Percentiles rank a stretch among this genome's conserved stretches.
These are phyloP conservation scores for Conringia planisiliqua DNA, from an alignment of 345 rosid species.

Conservation along the genomic window DNA sequence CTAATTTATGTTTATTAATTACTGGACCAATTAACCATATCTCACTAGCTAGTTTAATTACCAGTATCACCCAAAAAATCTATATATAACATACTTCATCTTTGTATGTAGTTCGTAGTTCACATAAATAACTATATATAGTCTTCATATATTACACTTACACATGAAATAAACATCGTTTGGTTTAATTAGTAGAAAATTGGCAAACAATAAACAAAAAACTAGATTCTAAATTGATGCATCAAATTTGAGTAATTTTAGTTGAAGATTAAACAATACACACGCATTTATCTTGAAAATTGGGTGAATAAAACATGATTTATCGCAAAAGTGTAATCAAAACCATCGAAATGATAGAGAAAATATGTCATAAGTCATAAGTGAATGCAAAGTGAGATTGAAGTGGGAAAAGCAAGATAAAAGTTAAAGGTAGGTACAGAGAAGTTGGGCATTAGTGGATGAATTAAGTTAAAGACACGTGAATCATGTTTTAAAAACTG, in stretches of 20 bases:
- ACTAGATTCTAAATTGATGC: background rate
- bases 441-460: constrained; percentile 13
- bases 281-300: background rate
- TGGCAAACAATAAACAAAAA: background rate
- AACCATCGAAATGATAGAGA: no score
- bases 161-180: background rate
- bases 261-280: background rate
- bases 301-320: background rate
- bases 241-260: background rate
- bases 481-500: constrained; percentile 24
- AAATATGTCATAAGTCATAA: background rate
- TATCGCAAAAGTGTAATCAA: background rate
- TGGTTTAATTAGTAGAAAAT: background rate
- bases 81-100: background rate
- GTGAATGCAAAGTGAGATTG: background rate
- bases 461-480: constrained; percentile 16
- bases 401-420: constrained; percentile 5
- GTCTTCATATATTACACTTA: background rate
- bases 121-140: background rate
- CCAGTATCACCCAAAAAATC: background rate
- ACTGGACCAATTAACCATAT: background rate
- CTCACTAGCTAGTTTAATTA: background rate
- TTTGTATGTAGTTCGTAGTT: background rate
- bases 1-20: background rate
- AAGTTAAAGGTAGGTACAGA: constrained; percentile 16